These are phyloP conservation scores for Melocanna baccifera DNA, from an alignment of 176 grass and related monocot genomes.

Conservation along the genomic window DNA sequence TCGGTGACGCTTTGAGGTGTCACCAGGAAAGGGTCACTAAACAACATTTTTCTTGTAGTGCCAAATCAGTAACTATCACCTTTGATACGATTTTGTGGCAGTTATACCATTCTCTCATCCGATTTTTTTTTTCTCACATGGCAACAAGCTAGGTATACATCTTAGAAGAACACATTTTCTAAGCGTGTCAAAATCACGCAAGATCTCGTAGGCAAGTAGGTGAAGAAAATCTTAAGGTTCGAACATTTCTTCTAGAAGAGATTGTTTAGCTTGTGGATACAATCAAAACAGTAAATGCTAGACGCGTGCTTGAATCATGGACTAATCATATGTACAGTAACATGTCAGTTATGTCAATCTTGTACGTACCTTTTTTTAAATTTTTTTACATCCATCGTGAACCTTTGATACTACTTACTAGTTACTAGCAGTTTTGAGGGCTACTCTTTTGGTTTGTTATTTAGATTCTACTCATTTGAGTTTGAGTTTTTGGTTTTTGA, in stretches of 20 bases:
- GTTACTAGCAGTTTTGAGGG: too few species aligned
- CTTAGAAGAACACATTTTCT: neutral
- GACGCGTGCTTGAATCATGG: neutral
- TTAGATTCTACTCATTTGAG: too few species aligned
- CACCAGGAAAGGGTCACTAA: too few species aligned
- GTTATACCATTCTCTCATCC: neutral
- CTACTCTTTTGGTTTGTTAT: too few species aligned
- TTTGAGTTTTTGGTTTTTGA: too few species aligned
- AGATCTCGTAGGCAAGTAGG: neutral
- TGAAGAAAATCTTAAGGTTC: neutral
- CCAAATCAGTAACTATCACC: neutral
- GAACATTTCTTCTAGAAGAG: neutral
- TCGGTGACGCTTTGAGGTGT: too few species aligned
- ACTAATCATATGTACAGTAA: neutral
- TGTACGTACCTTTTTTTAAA: neutral
- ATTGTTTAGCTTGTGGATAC: neutral
- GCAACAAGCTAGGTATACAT: neutral
- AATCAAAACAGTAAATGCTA: neutral
- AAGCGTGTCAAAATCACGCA: neutral
- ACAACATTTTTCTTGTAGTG: too few species aligned
- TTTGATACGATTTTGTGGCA: neutral
- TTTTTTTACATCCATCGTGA: too few species aligned
- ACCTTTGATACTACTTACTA: too few species aligned
- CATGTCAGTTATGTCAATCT: neutral
- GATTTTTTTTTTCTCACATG: neutral